Evolutionary conservation across 2,329 filamentous ascomycete species (phyloP), one percentile per base, ranked within the genome.

Genomic region (Botrytis paeoniae): DNA sequence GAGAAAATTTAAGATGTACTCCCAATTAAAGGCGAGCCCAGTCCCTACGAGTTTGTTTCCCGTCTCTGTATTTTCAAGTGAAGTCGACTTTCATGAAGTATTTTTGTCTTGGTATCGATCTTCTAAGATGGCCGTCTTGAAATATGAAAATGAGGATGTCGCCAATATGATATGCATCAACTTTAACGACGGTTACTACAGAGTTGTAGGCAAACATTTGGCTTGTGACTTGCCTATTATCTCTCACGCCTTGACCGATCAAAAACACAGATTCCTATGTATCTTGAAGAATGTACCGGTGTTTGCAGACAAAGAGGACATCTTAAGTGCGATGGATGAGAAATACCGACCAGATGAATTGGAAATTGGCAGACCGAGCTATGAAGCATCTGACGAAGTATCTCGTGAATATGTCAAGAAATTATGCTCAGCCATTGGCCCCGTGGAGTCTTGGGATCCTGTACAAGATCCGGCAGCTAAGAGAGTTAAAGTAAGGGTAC

Each of bases 401-500:
- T 54, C 35, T 29, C 25, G 45, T 54, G 25, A 68, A 8, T 32
- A 29, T 41, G 48, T 68, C 48, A 41, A 57, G 48, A 20, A n/a
- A 41, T 22, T 68, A 10, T 41, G 45, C 48, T 41, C 48, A 29
- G 48, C 25, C 3, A 68, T 68, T 14, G 35, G 64, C 35, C 45
- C 45, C 29, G 25, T 68, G 9, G 45, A 54, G 25, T 41, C 25
- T 16, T 68, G 64, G 64, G 48, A 68, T 25, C 64, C 48, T 41
- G 35, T 68, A 16, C 48, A 41, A 41, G 25, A 41, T 14, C 25
- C 25, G 18, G 25, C 9, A 29, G 25, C 64, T 22, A 71, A 57
- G 18, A 63, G 51, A 61, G 73, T 82, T 29, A 84, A 84, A 74
- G 84, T 81, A 0, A 80, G 78, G 22, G 84, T 82, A 1, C 77